Percentiles rank a stretch among this genome's conserved stretches.
These are phyloP conservation scores for Leccinum olivaceopallidum DNA, from an alignment of 768 basidiomycete genomes.

Conservation along the genomic window DNA sequence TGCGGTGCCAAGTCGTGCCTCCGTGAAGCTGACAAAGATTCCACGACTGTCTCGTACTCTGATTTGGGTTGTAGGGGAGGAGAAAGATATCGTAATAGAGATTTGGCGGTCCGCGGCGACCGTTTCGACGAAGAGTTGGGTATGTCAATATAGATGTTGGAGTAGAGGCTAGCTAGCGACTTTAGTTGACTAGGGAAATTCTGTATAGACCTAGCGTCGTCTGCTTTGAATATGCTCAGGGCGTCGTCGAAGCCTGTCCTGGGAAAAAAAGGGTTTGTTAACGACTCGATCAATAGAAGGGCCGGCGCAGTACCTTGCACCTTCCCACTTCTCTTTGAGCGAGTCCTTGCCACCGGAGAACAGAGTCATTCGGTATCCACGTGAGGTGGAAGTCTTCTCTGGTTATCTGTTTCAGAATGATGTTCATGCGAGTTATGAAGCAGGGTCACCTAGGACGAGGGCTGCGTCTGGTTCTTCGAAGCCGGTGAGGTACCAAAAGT, in stretches of 20 bases:
- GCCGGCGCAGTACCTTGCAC: conserved; percentile 54
- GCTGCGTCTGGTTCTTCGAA: conserved; percentile 94
- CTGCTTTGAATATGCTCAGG: conserved; percentile 70
- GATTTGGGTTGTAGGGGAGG: conserved; percentile 24
- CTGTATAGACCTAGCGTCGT: conserved; percentile 63
- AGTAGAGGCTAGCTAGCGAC: conserved; percentile 47
- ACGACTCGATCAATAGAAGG: background rate
- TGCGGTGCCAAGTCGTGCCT: conserved; percentile 60
- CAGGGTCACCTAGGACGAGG: conserved; percentile 68
- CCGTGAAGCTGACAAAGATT: conserved; percentile 48
- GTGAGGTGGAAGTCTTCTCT: conserved; percentile 71
- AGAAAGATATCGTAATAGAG: conserved; percentile 54
- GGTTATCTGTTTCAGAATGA: conserved; percentile 7
- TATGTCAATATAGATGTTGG: conserved; percentile 54
- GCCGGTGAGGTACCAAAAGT: conserved; percentile 96
- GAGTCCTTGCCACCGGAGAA: conserved; percentile 78
- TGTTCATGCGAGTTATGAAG: background rate
- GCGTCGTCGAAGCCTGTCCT: conserved; percentile 71
- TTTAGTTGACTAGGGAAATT: conserved; percentile 59
- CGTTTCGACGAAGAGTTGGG: conserved; percentile 41
- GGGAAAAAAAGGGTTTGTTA: conserved; percentile 6
- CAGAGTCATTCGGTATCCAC: conserved; percentile 85
- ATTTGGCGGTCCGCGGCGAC: conserved; percentile 45
- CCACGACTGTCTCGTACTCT: conserved; percentile 59
- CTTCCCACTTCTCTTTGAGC: conserved; percentile 89